phyloP scores from a whole-genome alignment of 441 rosid genomes.

The Cnidoscolus chayamansa region DNA sequence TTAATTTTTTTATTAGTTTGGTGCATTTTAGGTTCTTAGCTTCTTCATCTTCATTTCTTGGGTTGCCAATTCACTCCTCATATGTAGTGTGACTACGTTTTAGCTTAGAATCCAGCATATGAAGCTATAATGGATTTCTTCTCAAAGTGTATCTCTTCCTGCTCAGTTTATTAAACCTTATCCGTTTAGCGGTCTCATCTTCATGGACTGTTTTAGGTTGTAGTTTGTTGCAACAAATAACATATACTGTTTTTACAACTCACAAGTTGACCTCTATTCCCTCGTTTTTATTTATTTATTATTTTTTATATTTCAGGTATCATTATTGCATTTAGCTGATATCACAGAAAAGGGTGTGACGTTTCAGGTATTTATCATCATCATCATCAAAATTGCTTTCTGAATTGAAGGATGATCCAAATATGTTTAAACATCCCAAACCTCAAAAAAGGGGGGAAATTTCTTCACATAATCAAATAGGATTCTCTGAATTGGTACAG shows the following conservation, averaged over 20 bases:
- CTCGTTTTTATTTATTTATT: conserved; percentile 2
- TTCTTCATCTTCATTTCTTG: not conserved
- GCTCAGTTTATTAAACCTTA: not conserved
- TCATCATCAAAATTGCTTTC: conserved; percentile 5
- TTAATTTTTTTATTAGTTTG: not conserved
- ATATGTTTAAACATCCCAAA: not conserved
- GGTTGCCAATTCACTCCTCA: not conserved
- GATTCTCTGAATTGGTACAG: not conserved
- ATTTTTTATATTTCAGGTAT: conserved; percentile 44
- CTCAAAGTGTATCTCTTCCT: not conserved
- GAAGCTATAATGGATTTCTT: not conserved
- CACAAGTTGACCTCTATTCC: not conserved
- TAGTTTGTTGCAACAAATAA: not conserved
- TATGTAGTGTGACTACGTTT: not conserved
- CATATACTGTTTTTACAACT: conserved; percentile 6
- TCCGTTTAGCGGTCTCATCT: conserved; percentile 3
- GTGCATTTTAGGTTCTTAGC: not conserved
- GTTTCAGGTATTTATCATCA: conserved; percentile 51
- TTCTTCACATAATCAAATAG: not conserved
- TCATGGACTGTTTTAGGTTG: not conserved
- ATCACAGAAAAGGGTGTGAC: conserved; percentile 75
- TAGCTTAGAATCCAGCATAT: conserved; percentile 3
- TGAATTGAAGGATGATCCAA: not conserved
- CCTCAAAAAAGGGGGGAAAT: not conserved
- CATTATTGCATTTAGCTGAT: conserved; percentile 69